Evolutionary conservation across 345 rosid species (phyloP).

Genomic region (Pseudoturritis turrita): DNA sequence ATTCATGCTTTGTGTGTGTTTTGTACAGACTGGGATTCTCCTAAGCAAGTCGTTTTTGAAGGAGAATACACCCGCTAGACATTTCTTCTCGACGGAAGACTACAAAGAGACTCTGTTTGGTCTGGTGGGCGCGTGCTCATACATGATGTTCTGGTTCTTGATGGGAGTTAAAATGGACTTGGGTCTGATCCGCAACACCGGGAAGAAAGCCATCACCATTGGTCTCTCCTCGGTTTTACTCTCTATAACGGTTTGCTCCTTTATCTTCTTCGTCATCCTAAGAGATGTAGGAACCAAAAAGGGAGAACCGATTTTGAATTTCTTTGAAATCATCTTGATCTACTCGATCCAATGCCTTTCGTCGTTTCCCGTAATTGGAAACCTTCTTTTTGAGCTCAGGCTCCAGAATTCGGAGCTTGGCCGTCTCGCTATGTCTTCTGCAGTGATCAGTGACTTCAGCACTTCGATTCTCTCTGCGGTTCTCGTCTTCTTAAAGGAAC

Average conservation of each 20-base stretch:
- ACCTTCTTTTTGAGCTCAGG: constrained; percentile 47
- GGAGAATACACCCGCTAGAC: constrained; percentile 11
- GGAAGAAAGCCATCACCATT: constrained; percentile 25
- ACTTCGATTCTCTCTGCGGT: not conserved
- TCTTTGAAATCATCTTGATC: constrained; percentile 10
- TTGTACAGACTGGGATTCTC: constrained; percentile 27
- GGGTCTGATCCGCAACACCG: constrained; percentile 19
- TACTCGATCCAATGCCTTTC: constrained; percentile 29
- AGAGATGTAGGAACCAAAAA: constrained; percentile 13
- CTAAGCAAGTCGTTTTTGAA: constrained; percentile 23
- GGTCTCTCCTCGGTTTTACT: constrained; percentile 30
- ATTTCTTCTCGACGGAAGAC: constrained; percentile 11
- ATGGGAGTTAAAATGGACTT: constrained; percentile 54
- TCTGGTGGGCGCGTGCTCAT: constrained; percentile 37
- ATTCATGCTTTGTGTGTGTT: not conserved
- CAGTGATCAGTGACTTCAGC: constrained; percentile 35
- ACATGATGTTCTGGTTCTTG: constrained; percentile 44
- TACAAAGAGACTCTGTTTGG: constrained; percentile 32
- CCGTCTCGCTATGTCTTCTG: constrained; percentile 44
- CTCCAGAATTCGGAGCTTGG: constrained; percentile 52
- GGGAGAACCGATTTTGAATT: not conserved
- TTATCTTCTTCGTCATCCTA: constrained; percentile 16
- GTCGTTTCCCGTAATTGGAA: constrained; percentile 36
- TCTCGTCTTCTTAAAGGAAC: constrained; percentile 18
- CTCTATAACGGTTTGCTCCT: constrained; percentile 27